Conservation (phyloP, 2,329 filamentous ascomycete genomes). For the Huntiella moniliformis region DNA sequence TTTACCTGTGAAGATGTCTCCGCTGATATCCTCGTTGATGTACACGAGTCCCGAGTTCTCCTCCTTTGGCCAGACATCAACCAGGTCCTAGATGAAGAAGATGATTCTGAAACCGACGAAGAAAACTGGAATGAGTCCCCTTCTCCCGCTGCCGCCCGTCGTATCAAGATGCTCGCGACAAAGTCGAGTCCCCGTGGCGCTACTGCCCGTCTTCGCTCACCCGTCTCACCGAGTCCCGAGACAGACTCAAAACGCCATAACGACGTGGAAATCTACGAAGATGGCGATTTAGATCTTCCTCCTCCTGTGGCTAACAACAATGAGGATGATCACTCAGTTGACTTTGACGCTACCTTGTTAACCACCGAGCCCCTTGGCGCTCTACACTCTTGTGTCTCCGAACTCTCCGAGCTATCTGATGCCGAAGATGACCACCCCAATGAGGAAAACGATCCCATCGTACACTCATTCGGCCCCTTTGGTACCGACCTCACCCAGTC, state of each 20-base stretch:
- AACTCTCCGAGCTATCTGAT: constrained; percentile 33
- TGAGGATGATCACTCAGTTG: constrained; percentile 24
- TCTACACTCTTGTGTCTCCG: constrained; percentile 22
- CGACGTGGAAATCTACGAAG: constrained; percentile 56
- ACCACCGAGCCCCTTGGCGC: constrained; percentile 18
- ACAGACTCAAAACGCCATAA: constrained; percentile 14
- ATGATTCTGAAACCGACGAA: neutral
- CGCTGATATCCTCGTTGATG: constrained; percentile 84
- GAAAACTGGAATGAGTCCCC: constrained; percentile 47
- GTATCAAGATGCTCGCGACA: neutral
- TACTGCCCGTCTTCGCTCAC: constrained; percentile 3
- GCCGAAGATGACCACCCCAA: constrained; percentile 62
- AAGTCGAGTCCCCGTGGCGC: constrained; percentile 5
- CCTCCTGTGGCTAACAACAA: constrained; percentile 16
- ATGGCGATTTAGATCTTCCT: constrained; percentile 29
- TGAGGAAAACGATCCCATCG: constrained; percentile 85
- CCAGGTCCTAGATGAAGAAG: constrained; percentile 6
- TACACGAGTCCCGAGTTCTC: constrained; percentile 79
- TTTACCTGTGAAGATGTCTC: constrained; percentile 80
- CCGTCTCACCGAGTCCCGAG: constrained; percentile 7
- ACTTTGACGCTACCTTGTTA: constrained; percentile 21
- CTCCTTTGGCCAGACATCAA: constrained; percentile 63
- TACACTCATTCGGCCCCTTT: constrained; percentile 83
- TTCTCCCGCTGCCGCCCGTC: neutral
- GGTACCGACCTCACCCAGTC: constrained; percentile 59